phyloP scores from a whole-genome alignment of 805 yeast species.

The Yamadazyma scolyti region DNA sequence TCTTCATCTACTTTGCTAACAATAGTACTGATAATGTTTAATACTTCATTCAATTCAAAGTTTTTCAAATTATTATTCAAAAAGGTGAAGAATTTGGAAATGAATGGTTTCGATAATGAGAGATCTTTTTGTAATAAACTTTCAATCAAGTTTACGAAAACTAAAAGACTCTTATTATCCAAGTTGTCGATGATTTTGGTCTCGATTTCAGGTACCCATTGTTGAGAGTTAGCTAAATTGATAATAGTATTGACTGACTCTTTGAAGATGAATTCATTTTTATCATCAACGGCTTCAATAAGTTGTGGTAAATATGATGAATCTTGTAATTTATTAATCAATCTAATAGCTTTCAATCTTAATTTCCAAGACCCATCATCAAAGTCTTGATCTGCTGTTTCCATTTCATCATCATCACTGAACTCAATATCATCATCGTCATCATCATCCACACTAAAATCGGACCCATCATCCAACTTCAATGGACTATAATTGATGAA shows the following conservation, averaged over 20 bases:
- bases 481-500: constrained; percentile 33
- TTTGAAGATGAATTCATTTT: constrained; percentile 47
- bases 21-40: constrained; percentile 5
- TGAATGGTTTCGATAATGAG: constrained; percentile 7
- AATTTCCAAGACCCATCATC: constrained; percentile 56
- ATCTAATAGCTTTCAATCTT: constrained; percentile 47
- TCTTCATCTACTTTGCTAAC: constrained; percentile 3
- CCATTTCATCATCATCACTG: constrained; percentile 45
- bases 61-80: constrained; percentile 7
- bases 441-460: constrained; percentile 31
- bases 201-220: constrained; percentile 8
- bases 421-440: constrained; percentile 35
- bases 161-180: constrained; percentile 9
- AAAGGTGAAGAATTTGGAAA: constrained; percentile 6
- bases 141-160: constrained; percentile 8
- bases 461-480: constrained; percentile 25
- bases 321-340: constrained; percentile 27
- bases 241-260: constrained; percentile 47
- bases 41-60: constrained; percentile 11
- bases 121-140: constrained; percentile 2
- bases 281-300: constrained; percentile 30
- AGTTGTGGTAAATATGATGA: constrained; percentile 6
- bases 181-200: constrained; percentile 22
- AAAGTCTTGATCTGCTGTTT: constrained; percentile 38
- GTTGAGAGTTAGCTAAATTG: constrained; percentile 2